Conservation (phyloP, 1,284 basidiomycete genomes). For the Microbotryum intermedium region DNA sequence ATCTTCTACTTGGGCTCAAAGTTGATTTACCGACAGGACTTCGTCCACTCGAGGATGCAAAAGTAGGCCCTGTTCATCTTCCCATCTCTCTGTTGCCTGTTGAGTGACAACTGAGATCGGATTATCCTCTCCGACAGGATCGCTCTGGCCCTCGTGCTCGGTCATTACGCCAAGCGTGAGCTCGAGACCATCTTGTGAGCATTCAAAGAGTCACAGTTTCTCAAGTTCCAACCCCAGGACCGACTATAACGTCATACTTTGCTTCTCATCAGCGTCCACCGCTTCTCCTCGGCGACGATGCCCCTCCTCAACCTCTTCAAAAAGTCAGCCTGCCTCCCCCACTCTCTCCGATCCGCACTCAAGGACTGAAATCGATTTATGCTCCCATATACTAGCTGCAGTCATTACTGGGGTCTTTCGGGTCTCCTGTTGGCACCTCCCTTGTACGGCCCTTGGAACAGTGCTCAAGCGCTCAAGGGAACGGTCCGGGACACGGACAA, state of each 20-base stretch:
- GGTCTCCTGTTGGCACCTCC: conserved; percentile 70
- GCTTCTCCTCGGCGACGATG: conserved; percentile 93
- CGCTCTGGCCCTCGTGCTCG: conserved; percentile 65
- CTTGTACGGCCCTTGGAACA: conserved; percentile 61
- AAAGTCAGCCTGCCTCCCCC: conserved; percentile 53
- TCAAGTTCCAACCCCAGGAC: too few relatives aligned
- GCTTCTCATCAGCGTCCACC: conserved; percentile 58
- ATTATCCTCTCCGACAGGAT: conserved; percentile 47
- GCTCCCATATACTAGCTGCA: too few relatives aligned
- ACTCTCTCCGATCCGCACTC: background rate
- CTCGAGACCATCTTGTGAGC: conserved; percentile 80
- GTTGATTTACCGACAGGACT: conserved; percentile 57
- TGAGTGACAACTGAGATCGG: background rate
- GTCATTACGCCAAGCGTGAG: conserved; percentile 89
- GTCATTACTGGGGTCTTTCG: conserved; percentile 76
- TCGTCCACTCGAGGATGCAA: conserved; percentile 68
- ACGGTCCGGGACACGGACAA: conserved; percentile 57
- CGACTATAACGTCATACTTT: conserved; percentile 1
- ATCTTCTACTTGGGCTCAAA: conserved; percentile 62
- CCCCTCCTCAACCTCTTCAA: conserved; percentile 78
- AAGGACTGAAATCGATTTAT: too few relatives aligned
- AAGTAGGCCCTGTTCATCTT: conserved; percentile 45
- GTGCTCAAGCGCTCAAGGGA: conserved; percentile 56
- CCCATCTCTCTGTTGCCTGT: background rate
- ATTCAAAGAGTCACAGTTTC: too few relatives aligned